A percentile compares a stretch with the other conserved stretches of the same genome.
Evolutionary conservation across 148 eudicot genomes (phyloP).

Genomic region (Rhododendron kiyosumense): DNA sequence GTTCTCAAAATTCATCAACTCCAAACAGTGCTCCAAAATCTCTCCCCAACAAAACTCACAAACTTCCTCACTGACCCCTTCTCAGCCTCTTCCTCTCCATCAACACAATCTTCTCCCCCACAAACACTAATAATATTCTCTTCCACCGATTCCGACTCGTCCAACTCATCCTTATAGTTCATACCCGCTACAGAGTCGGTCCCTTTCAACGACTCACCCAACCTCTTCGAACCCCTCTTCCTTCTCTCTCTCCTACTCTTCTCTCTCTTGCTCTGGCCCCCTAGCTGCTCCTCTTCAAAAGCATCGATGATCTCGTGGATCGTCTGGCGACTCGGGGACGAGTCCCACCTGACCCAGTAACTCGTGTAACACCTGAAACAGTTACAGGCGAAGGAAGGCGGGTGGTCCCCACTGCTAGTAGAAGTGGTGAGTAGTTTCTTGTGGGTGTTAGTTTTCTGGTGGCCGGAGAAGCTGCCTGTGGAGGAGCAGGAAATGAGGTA

Average conservation of each 20-base stretch:
- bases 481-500: slow-evolving; percentile 71
- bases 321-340: slow-evolving; percentile 68
- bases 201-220: slow-evolving; percentile 5
- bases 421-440: neutral
- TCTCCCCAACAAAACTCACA: slow-evolving; percentile 37
- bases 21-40: slow-evolving; percentile 37
- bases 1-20: slow-evolving; percentile 11
- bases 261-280: slow-evolving; percentile 9
- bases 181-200: slow-evolving; percentile 18
- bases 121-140: neutral
- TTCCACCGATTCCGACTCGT: slow-evolving; percentile 16
- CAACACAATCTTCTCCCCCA: slow-evolving; percentile 1
- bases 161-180: slow-evolving; percentile 4
- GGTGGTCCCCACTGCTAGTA: slow-evolving; percentile 28
- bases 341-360: slow-evolving; percentile 80
- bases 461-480: slow-evolving; percentile 15
- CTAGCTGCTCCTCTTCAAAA: slow-evolving; percentile 47
- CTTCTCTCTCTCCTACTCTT: slow-evolving; percentile 21
- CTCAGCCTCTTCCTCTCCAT: slow-evolving; percentile 7
- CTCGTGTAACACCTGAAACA: slow-evolving; percentile 72
- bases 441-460: neutral
- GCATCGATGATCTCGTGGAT: slow-evolving; percentile 82
- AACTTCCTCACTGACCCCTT: slow-evolving; percentile 32
- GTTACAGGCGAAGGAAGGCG: slow-evolving; percentile 47
- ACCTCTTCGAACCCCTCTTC: slow-evolving; percentile 16